Evolutionary conservation across 306 rosid genomes (phyloP).

Genomic region (Sicyos edulis): DNA sequence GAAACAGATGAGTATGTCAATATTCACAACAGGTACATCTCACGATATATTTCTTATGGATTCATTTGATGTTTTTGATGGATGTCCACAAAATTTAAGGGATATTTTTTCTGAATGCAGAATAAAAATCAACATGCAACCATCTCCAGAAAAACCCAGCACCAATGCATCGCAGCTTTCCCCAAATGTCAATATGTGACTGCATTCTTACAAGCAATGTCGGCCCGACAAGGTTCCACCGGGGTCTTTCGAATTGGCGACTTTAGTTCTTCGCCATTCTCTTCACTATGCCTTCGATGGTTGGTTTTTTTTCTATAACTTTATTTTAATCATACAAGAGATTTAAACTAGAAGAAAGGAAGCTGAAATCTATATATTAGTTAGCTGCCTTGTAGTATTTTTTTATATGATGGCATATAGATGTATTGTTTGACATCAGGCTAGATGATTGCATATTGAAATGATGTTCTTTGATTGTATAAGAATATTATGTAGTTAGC

Average conservation of each 20-base stretch:
- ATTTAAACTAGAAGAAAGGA: slow-evolving; percentile 11
- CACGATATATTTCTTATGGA: neutral
- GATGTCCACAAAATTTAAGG: neutral
- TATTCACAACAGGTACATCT: slow-evolving; percentile 88
- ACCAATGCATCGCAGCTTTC: slow-evolving; percentile 34
- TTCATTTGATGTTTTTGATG: neutral
- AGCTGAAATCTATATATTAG: neutral
- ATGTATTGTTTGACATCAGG: neutral
- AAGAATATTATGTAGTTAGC: slow-evolving; percentile 1
- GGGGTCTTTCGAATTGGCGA: slow-evolving; percentile 4
- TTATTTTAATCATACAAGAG: neutral
- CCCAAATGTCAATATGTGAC: slow-evolving; percentile 20
- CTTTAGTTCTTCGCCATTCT: no score
- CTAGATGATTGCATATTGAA: neutral
- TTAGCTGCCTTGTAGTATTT: neutral
- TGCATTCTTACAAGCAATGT: neutral
- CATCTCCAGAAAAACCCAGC: slow-evolving; percentile 47
- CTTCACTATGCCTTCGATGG: no score
- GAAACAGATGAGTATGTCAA: slow-evolving; percentile 98
- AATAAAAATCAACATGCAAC: slow-evolving; percentile 87
- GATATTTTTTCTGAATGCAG: slow-evolving; percentile 44
- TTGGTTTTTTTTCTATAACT: neutral
- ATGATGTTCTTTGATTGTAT: neutral
- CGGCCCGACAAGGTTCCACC: neutral
- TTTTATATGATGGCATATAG: neutral